Conservation (phyloP, 331 rosid species). For the Rosa hybrid region DNA sequence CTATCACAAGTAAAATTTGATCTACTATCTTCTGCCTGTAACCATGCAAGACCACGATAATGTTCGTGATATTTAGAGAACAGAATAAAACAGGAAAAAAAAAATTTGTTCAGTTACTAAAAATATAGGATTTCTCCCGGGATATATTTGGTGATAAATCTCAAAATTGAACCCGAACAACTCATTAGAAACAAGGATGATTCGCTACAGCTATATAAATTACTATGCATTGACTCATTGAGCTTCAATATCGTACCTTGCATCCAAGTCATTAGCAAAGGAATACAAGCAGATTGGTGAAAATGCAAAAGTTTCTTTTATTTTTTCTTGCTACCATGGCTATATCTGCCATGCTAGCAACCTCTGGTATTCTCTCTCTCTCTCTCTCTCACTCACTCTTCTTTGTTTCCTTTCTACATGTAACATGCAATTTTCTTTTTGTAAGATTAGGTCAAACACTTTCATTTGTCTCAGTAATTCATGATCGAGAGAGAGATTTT, state of each 20-base stretch:
- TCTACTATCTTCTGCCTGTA: neutral
- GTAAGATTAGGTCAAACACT: too few relatives aligned
- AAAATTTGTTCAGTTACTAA: too few relatives aligned
- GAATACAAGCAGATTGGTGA: neutral
- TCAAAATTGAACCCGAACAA: too few relatives aligned
- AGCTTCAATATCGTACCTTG: neutral
- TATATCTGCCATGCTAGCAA: neutral
- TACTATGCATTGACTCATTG: neutral
- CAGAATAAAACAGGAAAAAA: too few relatives aligned
- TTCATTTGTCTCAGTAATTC: too few relatives aligned
- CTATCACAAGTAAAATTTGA: neutral
- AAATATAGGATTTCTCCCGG: too few relatives aligned
- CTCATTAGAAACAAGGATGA: neutral
- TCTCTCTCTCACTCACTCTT: neutral
- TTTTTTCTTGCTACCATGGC: conserved; percentile 3
- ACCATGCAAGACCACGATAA: neutral
- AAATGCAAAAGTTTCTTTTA: neutral
- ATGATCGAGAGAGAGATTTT: too few relatives aligned
- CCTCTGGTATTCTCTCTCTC: neutral
- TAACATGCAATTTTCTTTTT: too few relatives aligned
- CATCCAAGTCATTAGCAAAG: neutral
- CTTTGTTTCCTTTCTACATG: neutral
- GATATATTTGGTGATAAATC: too few relatives aligned
- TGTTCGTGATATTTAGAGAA: neutral
- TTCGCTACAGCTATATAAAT: neutral